Evolutionary conservation across 768 basidiomycete species (phyloP), one percentile per base, ranked within the genome.

Genomic region (Lactifluus hygrophoroides): DNA sequence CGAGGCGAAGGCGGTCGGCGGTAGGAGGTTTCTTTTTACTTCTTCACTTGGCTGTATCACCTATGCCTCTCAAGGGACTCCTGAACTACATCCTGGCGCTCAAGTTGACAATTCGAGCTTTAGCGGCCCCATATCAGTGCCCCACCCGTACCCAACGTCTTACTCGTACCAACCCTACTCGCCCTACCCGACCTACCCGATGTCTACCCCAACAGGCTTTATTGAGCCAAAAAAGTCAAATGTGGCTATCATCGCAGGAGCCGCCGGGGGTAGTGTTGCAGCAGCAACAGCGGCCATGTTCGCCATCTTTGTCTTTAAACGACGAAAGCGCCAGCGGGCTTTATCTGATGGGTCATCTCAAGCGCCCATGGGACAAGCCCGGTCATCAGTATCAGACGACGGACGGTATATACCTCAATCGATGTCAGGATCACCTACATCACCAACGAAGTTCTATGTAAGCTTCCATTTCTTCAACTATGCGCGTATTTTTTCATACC

Each of bases 361-460:
- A 32, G 30, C 25, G 10, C 35, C 16, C 3, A 46, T 51, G 48
- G 35, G 34, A 14, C 27, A 60, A 14, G 1, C 38, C 5, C 40
- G n/a, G 5, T 48, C 17, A 14, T 28, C 48, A 17, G 2, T 2
- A 17, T 5, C 48, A 5, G 43, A 40, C 28, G 21, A 17, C 1
- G 52, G 19, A 5, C 10, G 9, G 27, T 53, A 38, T 14, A n/a
- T n/a, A n/a, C n/a, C n/a, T n/a, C n/a, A n/a, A n/a, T n/a, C n/a
- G n/a, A 49, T n/a, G n/a, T n/a, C n/a, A n/a, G n/a, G n/a, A n/a
- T n/a, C 54, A 34, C 40, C 53, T 42, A 0, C 38, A 3, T 3
- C 42, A 43, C 5, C 32, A 3, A 45, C 55, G 54, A 60, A 23
- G 21, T 13, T 60, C 42, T 60, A 60, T 14, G 58, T 60, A 54